Conservation (phyloP, 768 basidiomycete genomes). For the Inosperma sp. region DNA sequence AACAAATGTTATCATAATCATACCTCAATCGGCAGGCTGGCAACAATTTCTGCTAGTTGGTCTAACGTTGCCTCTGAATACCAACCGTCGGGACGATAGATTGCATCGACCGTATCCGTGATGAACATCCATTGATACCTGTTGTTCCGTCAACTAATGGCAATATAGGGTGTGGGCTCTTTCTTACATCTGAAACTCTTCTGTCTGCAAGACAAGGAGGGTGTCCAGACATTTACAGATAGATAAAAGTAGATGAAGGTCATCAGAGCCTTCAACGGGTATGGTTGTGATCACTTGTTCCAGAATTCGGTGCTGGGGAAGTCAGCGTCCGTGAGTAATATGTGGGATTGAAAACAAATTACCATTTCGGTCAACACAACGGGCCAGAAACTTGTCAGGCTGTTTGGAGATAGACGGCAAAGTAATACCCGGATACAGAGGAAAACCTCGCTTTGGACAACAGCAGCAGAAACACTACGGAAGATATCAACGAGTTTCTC, state of each 20-base stretch:
- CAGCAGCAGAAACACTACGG: slow-evolving; percentile 69
- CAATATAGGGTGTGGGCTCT: not conserved
- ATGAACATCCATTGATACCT: slow-evolving; percentile 99
- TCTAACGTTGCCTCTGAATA: slow-evolving; percentile 87
- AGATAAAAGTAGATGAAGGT: slow-evolving; percentile 75
- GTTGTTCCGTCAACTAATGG: slow-evolving; percentile 11
- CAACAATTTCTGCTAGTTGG: slow-evolving; percentile 77
- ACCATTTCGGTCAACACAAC: slow-evolving; percentile 91
- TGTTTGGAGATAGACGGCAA: slow-evolving; percentile 86
- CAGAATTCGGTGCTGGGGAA: slow-evolving; percentile 76
- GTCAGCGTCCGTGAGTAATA: not conserved
- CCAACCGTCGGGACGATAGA: slow-evolving; percentile 82
- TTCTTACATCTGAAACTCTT: slow-evolving; percentile 93
- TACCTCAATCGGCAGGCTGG: slow-evolving; percentile 54
- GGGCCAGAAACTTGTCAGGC: slow-evolving; percentile 95
- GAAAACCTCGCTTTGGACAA: slow-evolving; percentile 93
- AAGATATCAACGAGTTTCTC: slow-evolving; percentile 95
- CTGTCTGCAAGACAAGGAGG: slow-evolving; percentile 87
- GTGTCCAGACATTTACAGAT: slow-evolving; percentile 94
- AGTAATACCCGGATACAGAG: slow-evolving; percentile 88
- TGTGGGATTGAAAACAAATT: slow-evolving; percentile 24
- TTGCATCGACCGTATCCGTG: slow-evolving; percentile 94
- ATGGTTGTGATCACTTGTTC: slow-evolving; percentile 69
- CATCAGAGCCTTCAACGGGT: slow-evolving; percentile 81
- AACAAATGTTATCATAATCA: not conserved